phyloP scores from a whole-genome alignment of 768 basidiomycete genomes.

The Mycena polygramma region DNA sequence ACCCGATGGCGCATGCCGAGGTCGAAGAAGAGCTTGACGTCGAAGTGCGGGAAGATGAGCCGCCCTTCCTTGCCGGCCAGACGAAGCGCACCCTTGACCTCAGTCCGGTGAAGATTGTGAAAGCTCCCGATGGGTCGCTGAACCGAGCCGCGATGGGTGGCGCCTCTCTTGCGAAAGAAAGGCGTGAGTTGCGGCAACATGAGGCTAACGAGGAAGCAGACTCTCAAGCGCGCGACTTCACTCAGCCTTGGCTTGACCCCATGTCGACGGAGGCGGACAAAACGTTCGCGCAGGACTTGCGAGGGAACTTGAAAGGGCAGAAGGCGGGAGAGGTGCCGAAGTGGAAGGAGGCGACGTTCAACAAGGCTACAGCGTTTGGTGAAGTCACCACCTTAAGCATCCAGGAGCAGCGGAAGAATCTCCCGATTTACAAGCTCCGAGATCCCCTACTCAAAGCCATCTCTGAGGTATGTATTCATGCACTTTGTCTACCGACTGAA shows the following conservation, averaged over 20 bases:
- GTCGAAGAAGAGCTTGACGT: constrained; percentile 98
- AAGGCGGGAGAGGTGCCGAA: constrained; percentile 85
- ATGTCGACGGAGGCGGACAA: constrained; percentile 92
- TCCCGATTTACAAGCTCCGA: constrained; percentile 96
- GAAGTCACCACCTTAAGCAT: constrained; percentile 92
- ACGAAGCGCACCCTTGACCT: constrained; percentile 96
- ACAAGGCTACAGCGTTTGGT: constrained; percentile 96
- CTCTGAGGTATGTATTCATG: constrained; percentile 69
- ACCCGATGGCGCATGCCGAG: constrained; percentile 83
- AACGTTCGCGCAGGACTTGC: constrained; percentile 93
- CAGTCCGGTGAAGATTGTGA: constrained; percentile 97
- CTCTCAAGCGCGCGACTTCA: constrained; percentile 94
- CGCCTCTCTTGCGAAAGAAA: constrained; percentile 93
- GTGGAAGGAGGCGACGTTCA: constrained; percentile 94
- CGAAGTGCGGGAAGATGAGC: constrained; percentile 96
- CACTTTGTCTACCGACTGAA: constrained; percentile 32
- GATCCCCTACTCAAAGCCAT: constrained; percentile 93
- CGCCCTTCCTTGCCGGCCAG: constrained; percentile 95
- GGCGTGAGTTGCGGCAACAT: constrained; percentile 93
- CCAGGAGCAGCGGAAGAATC: constrained; percentile 90
- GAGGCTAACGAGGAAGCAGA: constrained; percentile 96
- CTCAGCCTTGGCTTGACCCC: constrained; percentile 97
- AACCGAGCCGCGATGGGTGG: constrained; percentile 96
- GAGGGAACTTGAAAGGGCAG: constrained; percentile 85
- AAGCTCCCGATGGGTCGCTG: constrained; percentile 97